These are phyloP conservation scores for Pichia occidentalis DNA, from an alignment of 805 yeast species.

Conservation along the genomic window DNA sequence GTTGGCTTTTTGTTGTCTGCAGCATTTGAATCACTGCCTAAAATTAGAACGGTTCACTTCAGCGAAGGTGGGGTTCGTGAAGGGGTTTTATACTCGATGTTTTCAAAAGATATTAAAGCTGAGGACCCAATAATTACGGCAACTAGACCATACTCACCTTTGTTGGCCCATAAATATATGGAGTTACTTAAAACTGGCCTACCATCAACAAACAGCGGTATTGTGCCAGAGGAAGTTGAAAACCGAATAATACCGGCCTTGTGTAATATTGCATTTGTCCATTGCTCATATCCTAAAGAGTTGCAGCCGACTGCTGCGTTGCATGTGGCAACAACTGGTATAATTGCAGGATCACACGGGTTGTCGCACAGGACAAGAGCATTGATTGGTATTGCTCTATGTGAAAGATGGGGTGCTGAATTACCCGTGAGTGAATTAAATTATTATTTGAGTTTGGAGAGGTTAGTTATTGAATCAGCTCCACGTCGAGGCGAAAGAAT, in stretches of 20 bases:
- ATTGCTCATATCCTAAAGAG: conserved; percentile 71
- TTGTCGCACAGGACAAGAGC: conserved; percentile 67
- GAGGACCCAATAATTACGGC: conserved; percentile 69
- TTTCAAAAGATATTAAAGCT: conserved; percentile 49
- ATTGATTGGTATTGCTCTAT: conserved; percentile 62
- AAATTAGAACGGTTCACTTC: conserved; percentile 55
- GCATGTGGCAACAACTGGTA: conserved; percentile 66
- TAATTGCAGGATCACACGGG: conserved; percentile 71
- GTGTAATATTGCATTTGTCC: conserved; percentile 69
- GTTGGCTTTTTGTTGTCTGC: conserved; percentile 58
- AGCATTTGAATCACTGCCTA: conserved; percentile 55
- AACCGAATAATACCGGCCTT: conserved; percentile 62
- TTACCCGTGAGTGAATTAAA: conserved; percentile 49
- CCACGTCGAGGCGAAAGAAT: conserved; percentile 37
- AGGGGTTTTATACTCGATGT: conserved; percentile 59
- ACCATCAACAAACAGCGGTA: conserved; percentile 35
- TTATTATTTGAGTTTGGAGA: conserved; percentile 41
- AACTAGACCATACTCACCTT: conserved; percentile 65
- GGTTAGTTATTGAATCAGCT: conserved; percentile 39
- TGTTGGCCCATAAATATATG: conserved; percentile 51
- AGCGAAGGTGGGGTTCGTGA: conserved; percentile 76
- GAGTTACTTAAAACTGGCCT: conserved; percentile 49
- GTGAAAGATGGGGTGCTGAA: conserved; percentile 81
- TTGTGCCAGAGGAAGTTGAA: conserved; percentile 52
- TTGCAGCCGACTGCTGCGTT: conserved; percentile 69